Evolutionary conservation across 805 yeast species (phyloP), one percentile per base, ranked within the genome.

Genomic region (Candida koratica): DNA sequence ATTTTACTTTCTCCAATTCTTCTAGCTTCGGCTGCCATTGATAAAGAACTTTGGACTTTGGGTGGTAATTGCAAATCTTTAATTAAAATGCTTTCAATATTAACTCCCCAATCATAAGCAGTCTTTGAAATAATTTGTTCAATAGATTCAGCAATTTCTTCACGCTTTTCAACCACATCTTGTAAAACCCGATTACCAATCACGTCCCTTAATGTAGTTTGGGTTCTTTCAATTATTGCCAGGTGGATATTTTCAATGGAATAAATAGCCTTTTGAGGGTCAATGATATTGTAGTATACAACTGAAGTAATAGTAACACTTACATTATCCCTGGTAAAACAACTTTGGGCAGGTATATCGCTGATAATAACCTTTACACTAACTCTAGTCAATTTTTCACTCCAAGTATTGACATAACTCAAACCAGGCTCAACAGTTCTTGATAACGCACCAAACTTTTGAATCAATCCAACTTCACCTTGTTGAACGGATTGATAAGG

Each of bases 1-100:
- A 81, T 80, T 68, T 81, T 81, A 51, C 81, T 73, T 56, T 81
- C 88, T 62, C 87, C 87, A 42, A 80, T 77, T 57, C 88, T 66
- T 61, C 76, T 76, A 27, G 84, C 80, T 64, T 81, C 84, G 12
- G 88, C 84, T 12, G 86, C 87, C 71, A 75, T 77, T 3, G 85
- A 76, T 47, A 81, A 64, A 3, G 85, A 75, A 34, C 69, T 61
- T 34, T 80, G 75, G 31, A 81, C 80, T 25, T 68, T 67, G 8
- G 58, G 53, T 8, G 79, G 78, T 44, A 81, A 64, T 14, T 61
- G 60, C 50, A 81, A 65, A 55, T 81, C 87, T 61, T 81, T 81
- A 53, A 81, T 80, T 46, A 81, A 65, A 42, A 81, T 77, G 34
- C 79, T 69, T 56, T 81, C 87, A 41, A 81, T 73, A 42, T 67